Evolutionary conservation across 2,329 filamentous ascomycete genomes (phyloP), one percentile per base, ranked within the genome.

Genomic region (Pseudogymnoascus sp.): DNA sequence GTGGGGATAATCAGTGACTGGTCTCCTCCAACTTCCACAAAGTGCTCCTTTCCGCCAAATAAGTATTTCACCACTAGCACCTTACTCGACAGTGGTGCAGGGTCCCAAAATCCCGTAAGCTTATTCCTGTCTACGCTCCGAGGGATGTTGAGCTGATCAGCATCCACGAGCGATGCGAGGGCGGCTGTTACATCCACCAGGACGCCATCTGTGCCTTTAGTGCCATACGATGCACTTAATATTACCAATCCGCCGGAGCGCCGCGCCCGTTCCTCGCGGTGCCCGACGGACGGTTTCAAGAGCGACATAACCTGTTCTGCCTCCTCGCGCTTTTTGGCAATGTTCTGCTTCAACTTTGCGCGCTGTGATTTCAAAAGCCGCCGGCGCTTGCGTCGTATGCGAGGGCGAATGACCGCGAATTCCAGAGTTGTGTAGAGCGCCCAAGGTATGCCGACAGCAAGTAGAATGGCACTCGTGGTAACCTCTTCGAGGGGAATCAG

Each of bases 41-140:
- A 71, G 66, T 78, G 76, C 28, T 74, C 72, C 43, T 68, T 71
- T 2, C 73, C 73, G 43, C 70, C 70, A 67, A 77, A 79, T n/a
- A 49, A 69, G 64, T 79, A 79, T 73, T 75, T 74, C 49, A 78
- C 71, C 65, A 70, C 74, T 64, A 79, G 63, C 18, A 64, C 70
- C 66, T 79, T 79, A 16, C 73, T 72, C 38, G 72, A 65, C 18
- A 78, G 69, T 25, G 77, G 77, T 5, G 75, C 75, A 18, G 77
- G 77, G 58, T 79, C 77, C 62, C 77, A 70, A 68, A 78, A 79
- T 0, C 77, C 77, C 16, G 76, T 65, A 18, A 78, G 74, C 65
- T 77, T 71, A 63, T 74, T 75, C 77, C 76, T 78, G 61, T 69
- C 64, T 3, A 71, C 70, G 11, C 71, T 68, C 21, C 69, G 65